Percentiles rank a stretch among this genome's conserved stretches.
Conservation (phyloP, 352 stramenopile species). For the Pythium dissotocum region DNA sequence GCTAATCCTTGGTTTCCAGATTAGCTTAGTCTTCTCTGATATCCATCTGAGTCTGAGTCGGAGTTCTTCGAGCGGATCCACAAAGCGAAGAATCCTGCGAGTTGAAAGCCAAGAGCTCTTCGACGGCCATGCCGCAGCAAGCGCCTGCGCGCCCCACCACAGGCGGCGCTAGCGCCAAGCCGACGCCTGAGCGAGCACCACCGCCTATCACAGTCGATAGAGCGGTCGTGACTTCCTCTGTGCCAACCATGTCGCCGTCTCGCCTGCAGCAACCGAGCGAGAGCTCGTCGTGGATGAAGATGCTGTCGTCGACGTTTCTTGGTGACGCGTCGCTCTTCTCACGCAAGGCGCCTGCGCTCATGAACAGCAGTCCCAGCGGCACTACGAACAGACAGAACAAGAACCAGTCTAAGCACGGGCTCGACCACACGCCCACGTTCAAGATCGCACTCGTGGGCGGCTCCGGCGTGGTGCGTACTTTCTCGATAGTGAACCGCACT, state of each 20-base stretch:
- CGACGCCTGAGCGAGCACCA: background rate
- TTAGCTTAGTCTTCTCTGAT: no score
- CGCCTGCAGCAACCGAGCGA: slow-evolving; percentile 2
- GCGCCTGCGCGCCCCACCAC: background rate
- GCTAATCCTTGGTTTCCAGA: no score
- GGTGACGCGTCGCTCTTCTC: slow-evolving; percentile 54
- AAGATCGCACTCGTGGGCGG: slow-evolving; percentile 85
- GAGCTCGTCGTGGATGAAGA: slow-evolving; percentile 68
- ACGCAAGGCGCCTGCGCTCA: slow-evolving; percentile 29
- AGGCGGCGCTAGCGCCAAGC: background rate
- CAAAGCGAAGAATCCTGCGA: no score
- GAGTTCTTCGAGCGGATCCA: no score
- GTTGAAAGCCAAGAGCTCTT: no score
- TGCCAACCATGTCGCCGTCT: slow-evolving; percentile 2
- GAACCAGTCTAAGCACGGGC: slow-evolving; percentile 30
- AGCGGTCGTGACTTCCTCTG: background rate
- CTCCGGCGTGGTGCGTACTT: slow-evolving; percentile 53
- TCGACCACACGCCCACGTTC: slow-evolving; percentile 58
- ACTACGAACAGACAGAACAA: slow-evolving; percentile 21
- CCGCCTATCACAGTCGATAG: slow-evolving; percentile 16
- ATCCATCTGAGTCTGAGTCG: no score
- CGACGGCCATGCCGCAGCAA: slow-evolving; percentile 4
- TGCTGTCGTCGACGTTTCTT: slow-evolving; percentile 81
- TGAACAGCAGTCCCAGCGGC: slow-evolving; percentile 16
- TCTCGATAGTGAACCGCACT: background rate